phyloP scores from a whole-genome alignment of 768 basidiomycete genomes.

The Mycena amicta region DNA sequence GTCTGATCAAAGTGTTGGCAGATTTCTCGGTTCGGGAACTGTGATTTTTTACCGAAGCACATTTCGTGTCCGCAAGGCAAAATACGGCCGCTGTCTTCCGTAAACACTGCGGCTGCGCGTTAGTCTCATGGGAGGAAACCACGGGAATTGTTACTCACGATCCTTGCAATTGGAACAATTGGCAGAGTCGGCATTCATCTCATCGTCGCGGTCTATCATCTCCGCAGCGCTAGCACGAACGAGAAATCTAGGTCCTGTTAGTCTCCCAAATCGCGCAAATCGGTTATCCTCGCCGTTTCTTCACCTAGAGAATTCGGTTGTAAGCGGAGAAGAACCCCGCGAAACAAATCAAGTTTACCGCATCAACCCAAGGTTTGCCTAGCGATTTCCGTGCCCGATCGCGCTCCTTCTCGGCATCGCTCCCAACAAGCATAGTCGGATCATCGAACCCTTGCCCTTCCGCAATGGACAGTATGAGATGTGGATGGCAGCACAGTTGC shows the following conservation, averaged over 20 bases:
- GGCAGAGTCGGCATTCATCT: constrained; percentile 43
- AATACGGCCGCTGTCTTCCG: constrained; percentile 56
- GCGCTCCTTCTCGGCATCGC: constrained; percentile 56
- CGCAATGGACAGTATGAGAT: constrained; percentile 57
- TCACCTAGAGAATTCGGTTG: constrained; percentile 31
- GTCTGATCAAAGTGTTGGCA: constrained; percentile 35
- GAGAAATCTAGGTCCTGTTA: constrained; percentile 40
- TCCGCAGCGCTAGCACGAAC: constrained; percentile 48
- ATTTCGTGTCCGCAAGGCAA: constrained; percentile 69
- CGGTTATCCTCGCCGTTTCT: constrained; percentile 33
- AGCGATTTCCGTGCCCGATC: constrained; percentile 56
- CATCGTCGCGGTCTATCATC: constrained; percentile 48
- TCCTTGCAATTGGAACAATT: constrained; percentile 73
- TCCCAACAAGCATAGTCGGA: constrained; percentile 49
- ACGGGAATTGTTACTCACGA: constrained; percentile 35
- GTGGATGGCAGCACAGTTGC: constrained; percentile 74
- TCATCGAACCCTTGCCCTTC: constrained; percentile 45
- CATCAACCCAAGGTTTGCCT: constrained; percentile 43
- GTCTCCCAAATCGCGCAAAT: not conserved
- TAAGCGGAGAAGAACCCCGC: not conserved
- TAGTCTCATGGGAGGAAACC: not conserved
- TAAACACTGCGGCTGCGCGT: constrained; percentile 39
- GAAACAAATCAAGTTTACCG: constrained; percentile 28
- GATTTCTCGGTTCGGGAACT: not conserved
- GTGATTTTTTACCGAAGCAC: constrained; percentile 51